Evolutionary conservation across 1,284 basidiomycete species (phyloP).

Genomic region (Microbotryum saponariae): DNA sequence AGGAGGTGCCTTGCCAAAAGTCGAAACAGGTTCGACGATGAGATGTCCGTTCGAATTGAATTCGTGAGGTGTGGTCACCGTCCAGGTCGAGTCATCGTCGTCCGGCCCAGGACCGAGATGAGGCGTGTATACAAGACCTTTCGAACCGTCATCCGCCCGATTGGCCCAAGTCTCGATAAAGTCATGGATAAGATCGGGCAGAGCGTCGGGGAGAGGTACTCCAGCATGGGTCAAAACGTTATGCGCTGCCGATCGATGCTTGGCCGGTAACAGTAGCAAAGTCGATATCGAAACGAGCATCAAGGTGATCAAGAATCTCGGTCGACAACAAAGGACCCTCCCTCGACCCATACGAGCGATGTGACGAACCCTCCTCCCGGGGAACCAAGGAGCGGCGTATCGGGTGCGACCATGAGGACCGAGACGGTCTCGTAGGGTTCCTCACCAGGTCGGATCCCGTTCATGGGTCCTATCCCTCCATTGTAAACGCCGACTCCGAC

Average conservation of each 20-base stretch:
- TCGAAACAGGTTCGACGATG: conserved; percentile 24
- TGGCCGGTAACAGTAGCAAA: conserved; percentile 30
- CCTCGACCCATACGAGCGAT: neutral
- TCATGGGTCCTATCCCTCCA: too few relatives aligned
- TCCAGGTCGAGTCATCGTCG: neutral
- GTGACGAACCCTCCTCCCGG: conserved; percentile 12
- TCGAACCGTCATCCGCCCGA: conserved; percentile 20
- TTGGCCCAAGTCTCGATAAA: conserved; percentile 27
- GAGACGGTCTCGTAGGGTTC: conserved; percentile 7
- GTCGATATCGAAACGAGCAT: conserved; percentile 26
- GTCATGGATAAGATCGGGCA: conserved; percentile 29
- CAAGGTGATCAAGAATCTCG: conserved; percentile 20
- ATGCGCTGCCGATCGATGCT: conserved; percentile 21
- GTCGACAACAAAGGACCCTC: conserved; percentile 7
- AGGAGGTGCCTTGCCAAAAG: conserved; percentile 5
- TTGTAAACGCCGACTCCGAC: too few relatives aligned
- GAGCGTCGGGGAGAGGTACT: conserved; percentile 29
- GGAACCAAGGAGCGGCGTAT: conserved; percentile 19
- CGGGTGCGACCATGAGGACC: conserved; percentile 22
- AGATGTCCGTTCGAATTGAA: conserved; percentile 30
- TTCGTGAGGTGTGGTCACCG: conserved; percentile 11
- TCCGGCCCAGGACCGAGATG: conserved; percentile 15
- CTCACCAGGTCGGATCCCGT: too few relatives aligned
- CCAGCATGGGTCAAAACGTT: conserved; percentile 30
- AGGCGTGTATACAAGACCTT: conserved; percentile 25